Conservation (phyloP, 306 rosid genomes). For the Castanopsis chinensis region DNA sequence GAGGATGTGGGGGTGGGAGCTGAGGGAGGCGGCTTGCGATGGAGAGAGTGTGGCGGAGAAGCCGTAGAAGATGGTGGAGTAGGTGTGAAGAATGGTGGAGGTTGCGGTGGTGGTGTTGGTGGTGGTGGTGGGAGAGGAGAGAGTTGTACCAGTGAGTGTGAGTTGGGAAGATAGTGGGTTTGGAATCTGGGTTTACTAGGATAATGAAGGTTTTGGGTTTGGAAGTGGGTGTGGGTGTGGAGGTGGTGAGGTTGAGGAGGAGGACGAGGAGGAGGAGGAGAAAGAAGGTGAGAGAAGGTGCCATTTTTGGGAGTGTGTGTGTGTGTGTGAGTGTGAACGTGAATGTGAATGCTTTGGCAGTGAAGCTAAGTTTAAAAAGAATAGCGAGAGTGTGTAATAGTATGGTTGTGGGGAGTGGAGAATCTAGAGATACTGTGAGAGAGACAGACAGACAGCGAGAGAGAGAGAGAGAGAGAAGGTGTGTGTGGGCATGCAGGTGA, state of each 20-base stretch:
- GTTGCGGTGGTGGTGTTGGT: background rate
- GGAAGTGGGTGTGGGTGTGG: constrained; percentile 15
- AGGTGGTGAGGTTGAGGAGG: background rate
- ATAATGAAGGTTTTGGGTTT: constrained; percentile 61
- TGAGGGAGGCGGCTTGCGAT: constrained; percentile 42
- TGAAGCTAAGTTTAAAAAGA: constrained; percentile 30
- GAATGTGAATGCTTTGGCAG: too few relatives aligned
- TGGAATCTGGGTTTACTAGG: constrained; percentile 56
- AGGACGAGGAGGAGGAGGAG: constrained; percentile 4
- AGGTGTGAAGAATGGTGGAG: constrained; percentile 48
- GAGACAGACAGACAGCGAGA: too few relatives aligned
- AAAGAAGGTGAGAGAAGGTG: constrained; percentile 23
- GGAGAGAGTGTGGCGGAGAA: constrained; percentile 72
- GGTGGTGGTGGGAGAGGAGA: constrained; percentile 45
- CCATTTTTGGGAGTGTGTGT: constrained; percentile 25
- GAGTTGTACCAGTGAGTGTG: constrained; percentile 76
- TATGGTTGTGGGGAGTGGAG: too few relatives aligned
- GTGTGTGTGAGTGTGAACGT: background rate
- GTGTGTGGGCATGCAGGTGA: too few relatives aligned
- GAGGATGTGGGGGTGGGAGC: constrained; percentile 42
- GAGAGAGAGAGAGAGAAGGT: too few relatives aligned
- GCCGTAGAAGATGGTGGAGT: constrained; percentile 73
- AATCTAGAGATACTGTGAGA: too few relatives aligned
- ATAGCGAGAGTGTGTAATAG: background rate
- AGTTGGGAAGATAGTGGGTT: constrained; percentile 79